These are phyloP conservation scores for Ganoderma resinaceum DNA, from an alignment of 1,284 basidiomycete species.

Conservation along the genomic window DNA sequence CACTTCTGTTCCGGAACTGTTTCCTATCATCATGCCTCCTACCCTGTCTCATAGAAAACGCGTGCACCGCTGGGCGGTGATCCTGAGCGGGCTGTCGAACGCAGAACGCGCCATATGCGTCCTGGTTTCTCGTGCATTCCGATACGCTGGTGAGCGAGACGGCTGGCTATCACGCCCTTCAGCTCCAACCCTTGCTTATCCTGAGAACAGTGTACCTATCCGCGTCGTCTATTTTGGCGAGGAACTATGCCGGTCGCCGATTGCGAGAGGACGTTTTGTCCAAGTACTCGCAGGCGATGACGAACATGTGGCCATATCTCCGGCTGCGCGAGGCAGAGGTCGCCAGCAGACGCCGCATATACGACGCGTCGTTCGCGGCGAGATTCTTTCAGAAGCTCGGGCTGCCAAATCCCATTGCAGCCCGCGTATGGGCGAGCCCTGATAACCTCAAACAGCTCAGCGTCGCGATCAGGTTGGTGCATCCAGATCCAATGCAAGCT, in stretches of 20 bases:
- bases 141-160: constrained; percentile 64
- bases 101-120: constrained; percentile 51
- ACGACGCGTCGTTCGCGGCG: constrained; percentile 57
- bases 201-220: constrained; percentile 62
- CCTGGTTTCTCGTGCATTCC: constrained; percentile 63
- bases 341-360: constrained; percentile 44
- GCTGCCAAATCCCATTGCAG: constrained; percentile 45
- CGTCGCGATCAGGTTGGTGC: constrained; percentile 60
- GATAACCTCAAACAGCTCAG: constrained; percentile 61
- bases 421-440: constrained; percentile 64
- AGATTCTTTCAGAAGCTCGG: constrained; percentile 36
- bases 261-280: constrained; percentile 45
- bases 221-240: constrained; percentile 53
- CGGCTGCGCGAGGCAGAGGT: constrained; percentile 54
- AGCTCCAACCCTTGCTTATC: neutral
- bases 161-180: neutral
- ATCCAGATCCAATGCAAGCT: neutral
- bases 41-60: constrained; percentile 61
- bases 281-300: constrained; percentile 51
- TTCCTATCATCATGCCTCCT: constrained; percentile 60
- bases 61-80: constrained; percentile 58
- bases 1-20: constrained; percentile 38
- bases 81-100: constrained; percentile 56
- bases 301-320: constrained; percentile 76
- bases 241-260: constrained; percentile 56